Evolutionary conservation across 768 basidiomycete species (phyloP).

Genomic region (Dendrothele bispora): DNA sequence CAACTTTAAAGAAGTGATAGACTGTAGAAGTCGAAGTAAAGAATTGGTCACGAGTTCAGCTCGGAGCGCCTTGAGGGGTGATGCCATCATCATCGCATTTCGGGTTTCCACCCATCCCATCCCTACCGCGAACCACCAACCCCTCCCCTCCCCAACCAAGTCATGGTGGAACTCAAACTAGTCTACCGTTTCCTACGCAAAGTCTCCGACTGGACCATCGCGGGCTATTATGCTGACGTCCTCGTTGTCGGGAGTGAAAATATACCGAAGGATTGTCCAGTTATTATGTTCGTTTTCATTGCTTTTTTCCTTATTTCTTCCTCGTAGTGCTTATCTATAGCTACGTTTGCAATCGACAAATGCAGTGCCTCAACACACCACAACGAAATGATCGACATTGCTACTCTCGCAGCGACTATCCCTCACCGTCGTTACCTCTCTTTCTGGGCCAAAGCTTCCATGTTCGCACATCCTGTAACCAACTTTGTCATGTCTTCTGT

Average conservation of each 20-base stretch:
- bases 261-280: constrained; percentile 52
- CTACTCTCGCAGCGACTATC: constrained; percentile 49
- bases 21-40: too few relatives aligned
- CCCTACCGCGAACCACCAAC: too few relatives aligned
- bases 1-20: too few relatives aligned
- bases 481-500: constrained; percentile 55
- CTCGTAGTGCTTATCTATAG: background rate
- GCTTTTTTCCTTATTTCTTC: background rate
- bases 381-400: constrained; percentile 69
- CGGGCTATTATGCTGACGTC: constrained; percentile 62
- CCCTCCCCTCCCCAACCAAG: too few relatives aligned
- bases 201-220: constrained; percentile 60
- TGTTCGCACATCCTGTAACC: constrained; percentile 60
- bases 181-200: constrained; percentile 60
- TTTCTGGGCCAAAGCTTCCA: constrained; percentile 70
- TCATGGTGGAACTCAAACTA: constrained; percentile 52
- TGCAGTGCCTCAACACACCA: constrained; percentile 59
- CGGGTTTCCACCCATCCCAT: too few relatives aligned
- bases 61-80: too few relatives aligned
- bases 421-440: constrained; percentile 58
- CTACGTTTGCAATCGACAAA: background rate
- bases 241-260: constrained; percentile 58
- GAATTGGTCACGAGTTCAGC: too few relatives aligned
- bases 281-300: constrained; percentile 51
- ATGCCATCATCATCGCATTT: too few relatives aligned